These are phyloP conservation scores for Chaetomium strumarium DNA, from an alignment of 2,329 filamentous ascomycete genomes.

Conservation along the genomic window DNA sequence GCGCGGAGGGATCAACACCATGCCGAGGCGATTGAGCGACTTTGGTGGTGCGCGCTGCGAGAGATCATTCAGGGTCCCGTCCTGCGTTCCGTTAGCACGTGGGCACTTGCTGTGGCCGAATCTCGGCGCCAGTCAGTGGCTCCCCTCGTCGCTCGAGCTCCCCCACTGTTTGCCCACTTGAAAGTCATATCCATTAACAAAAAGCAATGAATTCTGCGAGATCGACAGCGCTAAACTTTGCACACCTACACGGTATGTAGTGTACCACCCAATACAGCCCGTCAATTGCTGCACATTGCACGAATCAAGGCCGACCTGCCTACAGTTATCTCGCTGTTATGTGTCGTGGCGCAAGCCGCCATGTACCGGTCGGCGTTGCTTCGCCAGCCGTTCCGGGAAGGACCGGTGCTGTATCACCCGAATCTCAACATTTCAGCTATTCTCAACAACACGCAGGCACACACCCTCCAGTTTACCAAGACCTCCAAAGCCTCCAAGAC, in stretches of 20 bases:
- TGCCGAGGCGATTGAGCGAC: background rate
- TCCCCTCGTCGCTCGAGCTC: background rate
- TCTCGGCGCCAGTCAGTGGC: background rate
- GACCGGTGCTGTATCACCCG: too few relatives aligned
- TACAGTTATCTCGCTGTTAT: too few relatives aligned
- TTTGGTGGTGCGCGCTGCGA: background rate
- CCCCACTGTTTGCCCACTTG: conserved; percentile 37
- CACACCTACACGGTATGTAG: too few relatives aligned
- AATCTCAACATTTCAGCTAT: conserved; percentile 22
- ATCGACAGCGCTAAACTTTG: too few relatives aligned
- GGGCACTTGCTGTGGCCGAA: background rate
- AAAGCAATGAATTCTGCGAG: too few relatives aligned
- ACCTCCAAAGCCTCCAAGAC: conserved; percentile 41
- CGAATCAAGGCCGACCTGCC: too few relatives aligned
- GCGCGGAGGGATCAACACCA: background rate
- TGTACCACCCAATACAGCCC: too few relatives aligned
- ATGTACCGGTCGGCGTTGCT: too few relatives aligned
- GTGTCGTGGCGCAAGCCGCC: too few relatives aligned
- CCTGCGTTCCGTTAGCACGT: background rate
- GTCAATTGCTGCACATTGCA: too few relatives aligned
- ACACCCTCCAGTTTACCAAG: conserved; percentile 45
- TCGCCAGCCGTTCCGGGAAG: too few relatives aligned
- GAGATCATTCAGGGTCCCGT: conserved; percentile 1
- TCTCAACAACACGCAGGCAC: conserved; percentile 39
- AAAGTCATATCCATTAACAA: conserved; percentile 40